These are phyloP conservation scores for Monosporascus sp. DNA, from an alignment of 2,329 filamentous ascomycete species.

Conservation along the genomic window DNA sequence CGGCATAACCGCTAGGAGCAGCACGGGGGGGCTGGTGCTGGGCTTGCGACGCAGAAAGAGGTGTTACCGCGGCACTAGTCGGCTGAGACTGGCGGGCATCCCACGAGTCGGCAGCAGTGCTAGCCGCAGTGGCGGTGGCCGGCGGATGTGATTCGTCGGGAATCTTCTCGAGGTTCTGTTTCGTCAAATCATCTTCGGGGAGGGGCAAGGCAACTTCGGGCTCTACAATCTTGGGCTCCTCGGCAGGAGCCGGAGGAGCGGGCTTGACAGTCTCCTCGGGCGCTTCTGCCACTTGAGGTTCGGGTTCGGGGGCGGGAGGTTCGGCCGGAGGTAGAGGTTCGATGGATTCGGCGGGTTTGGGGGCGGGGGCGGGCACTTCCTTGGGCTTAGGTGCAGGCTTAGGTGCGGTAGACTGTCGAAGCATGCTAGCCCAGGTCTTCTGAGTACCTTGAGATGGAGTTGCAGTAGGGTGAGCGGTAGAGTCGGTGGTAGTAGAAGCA, in stretches of 20 bases:
- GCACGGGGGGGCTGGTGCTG: conserved; percentile 54
- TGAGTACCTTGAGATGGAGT: conserved; percentile 33
- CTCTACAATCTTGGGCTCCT: conserved; percentile 37
- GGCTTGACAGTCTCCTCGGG: conserved; percentile 26
- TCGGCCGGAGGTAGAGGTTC: conserved; percentile 42
- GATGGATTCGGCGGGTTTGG: conserved; percentile 40
- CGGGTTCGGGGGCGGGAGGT: conserved; percentile 30
- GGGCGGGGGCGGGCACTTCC: conserved; percentile 38
- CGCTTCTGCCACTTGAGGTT: conserved; percentile 30
- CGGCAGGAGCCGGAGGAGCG: conserved; percentile 22
- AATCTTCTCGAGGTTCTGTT: conserved; percentile 87
- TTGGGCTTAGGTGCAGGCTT: conserved; percentile 54
- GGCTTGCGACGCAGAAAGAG: conserved; percentile 58
- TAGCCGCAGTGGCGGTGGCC: conserved; percentile 76
- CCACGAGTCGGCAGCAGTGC: conserved; percentile 82
- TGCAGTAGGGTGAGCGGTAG: conserved; percentile 23
- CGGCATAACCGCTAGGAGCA: conserved; percentile 66
- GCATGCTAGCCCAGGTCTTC: conserved; percentile 73
- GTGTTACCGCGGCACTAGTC: conserved; percentile 56
- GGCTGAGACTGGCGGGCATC: conserved; percentile 58
- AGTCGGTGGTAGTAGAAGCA: conserved; percentile 21
- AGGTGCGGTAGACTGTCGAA: conserved; percentile 52
- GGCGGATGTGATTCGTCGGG: conserved; percentile 74
- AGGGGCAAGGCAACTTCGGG: conserved; percentile 56
- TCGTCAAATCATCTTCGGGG: conserved; percentile 77